Evolutionary conservation across 768 basidiomycete genomes (phyloP), one percentile per base, ranked within the genome.

Genomic region (Suillus bovinus): DNA sequence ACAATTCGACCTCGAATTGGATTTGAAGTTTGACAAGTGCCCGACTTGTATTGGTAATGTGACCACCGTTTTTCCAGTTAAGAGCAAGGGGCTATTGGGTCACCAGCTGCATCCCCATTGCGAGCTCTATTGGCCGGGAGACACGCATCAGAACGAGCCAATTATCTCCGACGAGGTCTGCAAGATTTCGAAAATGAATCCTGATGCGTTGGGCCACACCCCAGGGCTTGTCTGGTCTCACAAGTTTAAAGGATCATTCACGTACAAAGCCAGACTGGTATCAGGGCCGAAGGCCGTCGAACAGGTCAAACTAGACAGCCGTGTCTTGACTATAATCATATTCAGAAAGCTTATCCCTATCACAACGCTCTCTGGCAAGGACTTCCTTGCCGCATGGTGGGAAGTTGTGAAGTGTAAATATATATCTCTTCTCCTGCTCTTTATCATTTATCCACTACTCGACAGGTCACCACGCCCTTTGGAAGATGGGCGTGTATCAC

Each of bases 391-490:
- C 10, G 20, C 63, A 29, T 64, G 64, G 58, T 56, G 33, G 39
- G 42, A 64, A 36, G 44, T 64, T 11, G 24, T 64, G 7, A 36
- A 42, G 14, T 55, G 64, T 55, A 39, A 1, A 27, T 27, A 17
- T 14, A 11, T 24, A 4, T n/a, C 6, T 1, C 13, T 46, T 39
- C 3, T 11, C n/a, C 9, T 14, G 52, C n/a, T 34, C n/a, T 1
- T 29, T 41, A 22, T 14, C n/a, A 24, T 34, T 10, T 8, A 34
- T 34, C n/a, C 33, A 27, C 14, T 24, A 47, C 14, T 24, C 2
- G 22, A 62, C 53, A 64, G 63, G 61, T 22, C 64, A 66, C 57
- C 29, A n/a, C 10, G 56, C 50, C 55, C 60, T 65, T 20, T 58
- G 46, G 41, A 47, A 61, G 17, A 8, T 10, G 6, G 31, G 55